phyloP scores from a whole-genome alignment of 2,329 filamentous ascomycete genomes.

The Aspergillus candidus region DNA sequence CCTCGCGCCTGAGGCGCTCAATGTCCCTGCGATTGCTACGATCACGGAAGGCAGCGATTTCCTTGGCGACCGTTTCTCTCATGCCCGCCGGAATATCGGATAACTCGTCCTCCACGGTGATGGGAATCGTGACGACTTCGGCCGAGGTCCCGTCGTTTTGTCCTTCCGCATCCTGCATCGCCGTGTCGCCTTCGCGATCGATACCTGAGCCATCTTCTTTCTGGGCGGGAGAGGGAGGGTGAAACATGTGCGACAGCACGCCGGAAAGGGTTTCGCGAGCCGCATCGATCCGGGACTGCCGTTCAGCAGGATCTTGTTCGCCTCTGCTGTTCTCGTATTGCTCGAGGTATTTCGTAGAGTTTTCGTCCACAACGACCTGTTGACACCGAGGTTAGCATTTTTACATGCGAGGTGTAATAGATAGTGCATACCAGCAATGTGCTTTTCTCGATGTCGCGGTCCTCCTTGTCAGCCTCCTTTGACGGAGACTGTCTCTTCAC shows the following conservation, averaged over 20 bases:
- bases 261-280: conserved; percentile 63
- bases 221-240: conserved; percentile 51
- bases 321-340: conserved; percentile 64
- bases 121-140: conserved; percentile 83
- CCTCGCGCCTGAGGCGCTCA: conserved; percentile 79
- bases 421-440: conserved; percentile 54
- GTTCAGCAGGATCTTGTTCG: conserved; percentile 56
- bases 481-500: conserved; percentile 60
- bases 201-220: conserved; percentile 41
- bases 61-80: conserved; percentile 87
- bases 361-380: conserved; percentile 68
- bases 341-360: conserved; percentile 77
- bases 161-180: conserved; percentile 59
- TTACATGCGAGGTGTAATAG: neutral
- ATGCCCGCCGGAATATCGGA: conserved; percentile 94
- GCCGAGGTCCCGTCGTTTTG: conserved; percentile 57
- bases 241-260: conserved; percentile 65
- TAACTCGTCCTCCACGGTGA: conserved; percentile 84
- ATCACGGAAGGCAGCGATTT: conserved; percentile 92
- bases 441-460: conserved; percentile 57
- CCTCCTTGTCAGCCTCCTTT: conserved; percentile 39
- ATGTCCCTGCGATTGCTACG: conserved; percentile 81
- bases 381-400: conserved; percentile 17
- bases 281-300: conserved; percentile 62
- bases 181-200: conserved; percentile 61